Conservation (phyloP, 139 green algal genomes). For the Chlorella sp. region DNA sequence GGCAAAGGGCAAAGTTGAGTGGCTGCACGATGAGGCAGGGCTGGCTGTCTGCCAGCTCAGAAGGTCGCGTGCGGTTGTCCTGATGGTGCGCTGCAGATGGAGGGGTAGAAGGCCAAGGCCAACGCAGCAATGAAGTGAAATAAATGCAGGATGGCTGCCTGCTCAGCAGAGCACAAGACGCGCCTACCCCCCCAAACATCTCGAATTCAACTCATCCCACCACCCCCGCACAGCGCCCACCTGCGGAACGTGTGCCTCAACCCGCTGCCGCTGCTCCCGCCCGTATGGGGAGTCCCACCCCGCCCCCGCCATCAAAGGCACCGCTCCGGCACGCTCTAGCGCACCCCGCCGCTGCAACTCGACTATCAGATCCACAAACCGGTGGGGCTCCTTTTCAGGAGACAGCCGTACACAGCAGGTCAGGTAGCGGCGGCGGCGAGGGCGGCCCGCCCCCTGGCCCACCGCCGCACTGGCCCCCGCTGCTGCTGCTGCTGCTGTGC, state of each 20-base stretch:
- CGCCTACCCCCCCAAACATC: not conserved
- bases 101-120: too few relatives aligned
- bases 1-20: not conserved
- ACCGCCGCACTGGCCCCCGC: not conserved
- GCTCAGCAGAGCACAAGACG: not conserved
- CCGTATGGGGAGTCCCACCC: conserved; percentile 61
- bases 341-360: conserved; percentile 48
- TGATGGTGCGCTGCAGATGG: too few relatives aligned
- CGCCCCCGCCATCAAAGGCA: conserved; percentile 24
- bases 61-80: too few relatives aligned
- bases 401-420: conserved; percentile 80
- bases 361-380: conserved; percentile 73
- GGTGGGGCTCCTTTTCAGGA: conserved; percentile 83
- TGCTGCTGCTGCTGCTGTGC: not conserved
- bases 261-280: conserved; percentile 51
- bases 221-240: not conserved
- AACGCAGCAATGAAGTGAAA: not conserved
- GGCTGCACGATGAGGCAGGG: too few relatives aligned
- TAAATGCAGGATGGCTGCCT: not conserved
- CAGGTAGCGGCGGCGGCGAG: conserved; percentile 52
- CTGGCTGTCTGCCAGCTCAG: too few relatives aligned
- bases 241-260: conserved; percentile 50
- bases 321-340: conserved; percentile 40
- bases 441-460: not conserved
- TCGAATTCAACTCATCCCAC: not conserved